Percentiles rank a stretch among this genome's conserved stretches.
Conservation (phyloP, 257 asterid species). For the Echites panduratus region DNA sequence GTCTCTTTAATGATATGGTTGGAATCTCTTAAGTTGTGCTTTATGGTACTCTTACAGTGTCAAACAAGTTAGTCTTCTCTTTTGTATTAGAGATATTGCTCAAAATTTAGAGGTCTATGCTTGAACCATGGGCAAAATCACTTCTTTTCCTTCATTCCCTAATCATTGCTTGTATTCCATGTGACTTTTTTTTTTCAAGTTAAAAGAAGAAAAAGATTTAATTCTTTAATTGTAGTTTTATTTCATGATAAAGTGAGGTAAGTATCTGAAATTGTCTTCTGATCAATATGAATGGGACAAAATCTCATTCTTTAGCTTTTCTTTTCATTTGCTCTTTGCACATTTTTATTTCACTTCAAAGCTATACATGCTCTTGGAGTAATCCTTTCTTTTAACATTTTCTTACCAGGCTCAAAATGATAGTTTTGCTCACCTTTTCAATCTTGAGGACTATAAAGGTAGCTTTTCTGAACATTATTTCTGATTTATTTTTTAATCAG, state of each 20-base stretch:
- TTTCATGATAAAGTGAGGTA: background rate
- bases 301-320: background rate
- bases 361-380: constrained; percentile 6
- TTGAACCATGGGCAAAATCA: background rate
- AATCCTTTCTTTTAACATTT: constrained; percentile 11
- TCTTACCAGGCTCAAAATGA: constrained; percentile 69
- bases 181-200: too few species aligned
- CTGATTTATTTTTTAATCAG: background rate
- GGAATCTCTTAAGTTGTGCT: background rate
- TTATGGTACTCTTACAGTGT: background rate
- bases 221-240: background rate
- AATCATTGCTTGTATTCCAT: background rate
- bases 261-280: background rate
- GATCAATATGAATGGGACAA: background rate
- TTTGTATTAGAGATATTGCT: background rate
- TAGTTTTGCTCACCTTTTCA: constrained; percentile 72
- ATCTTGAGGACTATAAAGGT: constrained; percentile 98
- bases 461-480: constrained; percentile 15
- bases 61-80: background rate
- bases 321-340: background rate
- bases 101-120: background rate
- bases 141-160: background rate
- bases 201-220: background rate
- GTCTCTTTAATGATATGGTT: constrained; percentile 2
- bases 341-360: background rate